Evolutionary conservation across 345 rosid genomes (phyloP).

Genomic region (Sisymbrium altissimum): DNA sequence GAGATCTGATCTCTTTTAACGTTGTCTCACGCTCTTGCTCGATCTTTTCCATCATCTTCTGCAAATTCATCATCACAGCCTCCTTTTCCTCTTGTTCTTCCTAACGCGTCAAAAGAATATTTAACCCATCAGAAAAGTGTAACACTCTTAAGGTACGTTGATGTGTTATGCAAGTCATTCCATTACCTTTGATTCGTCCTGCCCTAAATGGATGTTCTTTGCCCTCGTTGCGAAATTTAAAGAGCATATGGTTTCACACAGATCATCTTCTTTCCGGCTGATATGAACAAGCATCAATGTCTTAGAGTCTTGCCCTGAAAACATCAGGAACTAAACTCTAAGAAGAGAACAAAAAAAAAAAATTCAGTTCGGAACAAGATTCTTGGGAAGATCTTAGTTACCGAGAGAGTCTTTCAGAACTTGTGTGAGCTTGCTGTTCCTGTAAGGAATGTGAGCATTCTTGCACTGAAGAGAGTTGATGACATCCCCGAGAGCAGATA

Average conservation of each 20-base stretch:
- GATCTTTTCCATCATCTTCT: conserved; percentile 41
- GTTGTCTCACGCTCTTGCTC: conserved; percentile 49
- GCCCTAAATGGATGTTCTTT: conserved; percentile 58
- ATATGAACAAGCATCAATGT: conserved; percentile 83
- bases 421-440: conserved; percentile 87
- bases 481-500: conserved; percentile 82
- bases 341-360: neutral
- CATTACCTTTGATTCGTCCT: conserved; percentile 50
- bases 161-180: conserved; percentile 5
- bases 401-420: conserved; percentile 84
- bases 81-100: conserved; percentile 48
- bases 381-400: conserved; percentile 23
- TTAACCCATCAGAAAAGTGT: conserved; percentile 8
- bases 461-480: conserved; percentile 68
- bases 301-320: conserved; percentile 72
- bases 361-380: neutral
- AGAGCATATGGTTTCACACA: conserved; percentile 77
- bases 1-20: conserved; percentile 36
- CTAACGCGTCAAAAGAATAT: conserved; percentile 36
- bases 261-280: conserved; percentile 78
- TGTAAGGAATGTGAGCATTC: conserved; percentile 67
- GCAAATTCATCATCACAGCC: conserved; percentile 47
- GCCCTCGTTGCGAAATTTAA: conserved; percentile 69
- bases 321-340: neutral
- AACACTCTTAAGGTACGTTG: conserved; percentile 5